A percentile compares a stretch with the other conserved stretches of the same genome.
Evolutionary conservation across 2,329 filamentous ascomycete genomes (phyloP).

Genomic region (Aspergillus transmontanensis): DNA sequence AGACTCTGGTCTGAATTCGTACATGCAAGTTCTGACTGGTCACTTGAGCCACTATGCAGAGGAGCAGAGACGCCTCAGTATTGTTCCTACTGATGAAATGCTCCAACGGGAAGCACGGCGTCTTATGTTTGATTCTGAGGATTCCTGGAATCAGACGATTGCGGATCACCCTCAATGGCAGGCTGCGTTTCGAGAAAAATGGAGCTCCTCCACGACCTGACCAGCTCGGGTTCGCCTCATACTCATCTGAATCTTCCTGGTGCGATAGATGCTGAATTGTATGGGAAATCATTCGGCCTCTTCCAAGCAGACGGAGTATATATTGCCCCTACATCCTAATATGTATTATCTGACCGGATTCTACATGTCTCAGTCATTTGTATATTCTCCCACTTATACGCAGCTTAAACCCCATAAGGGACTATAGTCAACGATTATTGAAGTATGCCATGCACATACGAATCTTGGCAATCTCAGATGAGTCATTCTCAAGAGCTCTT

Average conservation of each 20-base stretch:
- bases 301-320: neutral
- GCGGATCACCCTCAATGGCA: constrained; percentile 27
- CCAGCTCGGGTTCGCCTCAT: neutral
- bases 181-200: constrained; percentile 16
- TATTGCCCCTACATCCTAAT: neutral
- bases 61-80: constrained; percentile 11
- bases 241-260: neutral
- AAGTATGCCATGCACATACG: neutral
- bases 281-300: no score
- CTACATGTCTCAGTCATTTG: neutral
- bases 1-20: constrained; percentile 1
- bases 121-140: constrained; percentile 53
- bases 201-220: neutral
- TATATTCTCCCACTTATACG: neutral
- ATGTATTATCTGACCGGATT: neutral
- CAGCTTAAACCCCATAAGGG: neutral
- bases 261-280: no score
- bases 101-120: constrained; percentile 50
- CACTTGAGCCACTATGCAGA: constrained; percentile 23
- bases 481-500: neutral
- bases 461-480: neutral
- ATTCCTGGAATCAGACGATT: constrained; percentile 49
- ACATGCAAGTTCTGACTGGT: constrained; percentile 16
- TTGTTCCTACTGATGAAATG: constrained; percentile 53
- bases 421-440: neutral